Conservation (phyloP, 441 rosid genomes). For the Arabidopsis hybrid region DNA sequence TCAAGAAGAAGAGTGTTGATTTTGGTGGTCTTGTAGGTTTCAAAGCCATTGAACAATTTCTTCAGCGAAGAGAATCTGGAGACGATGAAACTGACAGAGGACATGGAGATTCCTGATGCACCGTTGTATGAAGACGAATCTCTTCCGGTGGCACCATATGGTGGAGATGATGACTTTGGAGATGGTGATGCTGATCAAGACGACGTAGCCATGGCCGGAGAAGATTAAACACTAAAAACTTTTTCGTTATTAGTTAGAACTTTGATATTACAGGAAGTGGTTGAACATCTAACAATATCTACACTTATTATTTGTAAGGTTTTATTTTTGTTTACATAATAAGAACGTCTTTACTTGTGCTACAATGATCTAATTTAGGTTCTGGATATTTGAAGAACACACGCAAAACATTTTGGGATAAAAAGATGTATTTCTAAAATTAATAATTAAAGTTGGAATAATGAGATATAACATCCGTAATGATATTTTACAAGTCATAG, state of each 20-base stretch:
- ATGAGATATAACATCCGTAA: not conserved
- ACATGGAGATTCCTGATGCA: slow-evolving; percentile 40
- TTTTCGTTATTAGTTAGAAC: not conserved
- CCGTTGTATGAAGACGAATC: slow-evolving; percentile 41
- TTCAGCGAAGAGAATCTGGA: slow-evolving; percentile 69
- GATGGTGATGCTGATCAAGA: slow-evolving; percentile 45
- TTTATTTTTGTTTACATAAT: no score
- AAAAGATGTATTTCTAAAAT: not conserved
- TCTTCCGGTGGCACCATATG: slow-evolving; percentile 19
- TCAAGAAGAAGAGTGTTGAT: not conserved
- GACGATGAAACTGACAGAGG: slow-evolving; percentile 47
- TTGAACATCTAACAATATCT: not conserved
- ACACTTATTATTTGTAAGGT: not conserved
- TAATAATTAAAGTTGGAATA: not conserved
- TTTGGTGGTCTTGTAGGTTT: slow-evolving; percentile 59
- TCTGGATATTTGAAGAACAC: not conserved
- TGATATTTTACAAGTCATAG: not conserved
- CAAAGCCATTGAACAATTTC: slow-evolving; percentile 72
- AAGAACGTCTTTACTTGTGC: not conserved
- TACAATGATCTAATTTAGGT: not conserved
- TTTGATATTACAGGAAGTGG: not conserved
- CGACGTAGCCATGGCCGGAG: slow-evolving; percentile 35
- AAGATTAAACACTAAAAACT: slow-evolving; percentile 13
- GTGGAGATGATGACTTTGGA: slow-evolving; percentile 42
- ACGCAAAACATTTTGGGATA: not conserved